Base-by-base conservation (phyloP, 2,329 filamentous ascomycete genomes). In the Fusarium domesticum region DNA sequence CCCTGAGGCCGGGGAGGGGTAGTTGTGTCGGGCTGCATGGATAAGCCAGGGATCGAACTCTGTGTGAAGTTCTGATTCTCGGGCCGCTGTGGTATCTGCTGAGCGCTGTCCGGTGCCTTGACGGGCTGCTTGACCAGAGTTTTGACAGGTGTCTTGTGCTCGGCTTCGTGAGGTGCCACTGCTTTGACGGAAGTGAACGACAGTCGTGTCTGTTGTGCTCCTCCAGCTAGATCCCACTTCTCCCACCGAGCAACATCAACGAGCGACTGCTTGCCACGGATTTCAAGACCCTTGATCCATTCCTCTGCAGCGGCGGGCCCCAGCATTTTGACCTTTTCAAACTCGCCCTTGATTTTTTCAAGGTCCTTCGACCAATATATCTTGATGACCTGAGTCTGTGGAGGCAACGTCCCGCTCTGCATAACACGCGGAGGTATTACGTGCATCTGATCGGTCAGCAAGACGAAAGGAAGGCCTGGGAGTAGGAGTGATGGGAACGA, bases 221-320 rank as follows among this genome's bases (percentile, higher is more conserved):
- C 70, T 37, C 73, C 73, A 32, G 74, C 66, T 4, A 59, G 54
- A 51, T 84, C 81, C 81, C 85, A 92, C 57, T 82, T 84, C 61
- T 90, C 87, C 84, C 87, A 92, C 38, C 85, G 79, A 19, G 79
- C 74, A 20, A 80, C 75, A 60, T 87, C 81, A 10, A 71, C 74
- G 54, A 81, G 76, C 37, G 74, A 68, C 46, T 80, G 73, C 55
- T 78, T 79, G 8, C 86, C 85, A 45, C 80, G 75, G 19, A 69
- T 70, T 34, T 82, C 77, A 4, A 93, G 74, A 8, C 87, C 87
- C 65, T 91, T 91, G 20, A 83, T 72, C 87, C 88, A 93, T 64
- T 91, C 87, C 54, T 89, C 84, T 4, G 78, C 76, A 10, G 84
- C 79, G 33, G 83, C 83, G 35, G 75, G 57, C n/a, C 87, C 85